Evolutionary conservation across 202 grass and related monocot species (phyloP).

Genomic region (Setaria viridis): DNA sequence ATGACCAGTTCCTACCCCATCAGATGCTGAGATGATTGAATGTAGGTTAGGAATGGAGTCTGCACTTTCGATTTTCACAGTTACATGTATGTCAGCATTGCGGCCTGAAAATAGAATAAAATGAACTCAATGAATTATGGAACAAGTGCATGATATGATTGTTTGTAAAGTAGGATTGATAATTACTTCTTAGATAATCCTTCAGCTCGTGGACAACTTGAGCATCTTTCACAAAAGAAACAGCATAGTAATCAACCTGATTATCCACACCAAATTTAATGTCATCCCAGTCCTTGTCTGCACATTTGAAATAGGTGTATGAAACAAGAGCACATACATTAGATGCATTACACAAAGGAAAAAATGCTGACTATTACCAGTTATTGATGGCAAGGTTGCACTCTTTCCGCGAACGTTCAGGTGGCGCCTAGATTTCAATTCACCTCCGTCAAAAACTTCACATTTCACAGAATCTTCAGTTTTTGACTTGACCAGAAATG

Average conservation of each 20-base stretch:
- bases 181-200: slow-evolving; percentile 93
- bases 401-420: slow-evolving; percentile 98
- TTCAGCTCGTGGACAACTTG: slow-evolving; percentile 98
- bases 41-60: slow-evolving; percentile 95
- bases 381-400: slow-evolving; percentile 97
- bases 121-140: slow-evolving; percentile 31
- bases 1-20: slow-evolving; percentile 66
- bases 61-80: slow-evolving; percentile 97
- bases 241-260: slow-evolving; percentile 97
- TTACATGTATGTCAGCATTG: slow-evolving; percentile 90
- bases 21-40: slow-evolving; percentile 97
- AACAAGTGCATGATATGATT: slow-evolving; percentile 1
- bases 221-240: slow-evolving; percentile 99
- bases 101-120: slow-evolving; percentile 60
- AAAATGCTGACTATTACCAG: slow-evolving; percentile 59
- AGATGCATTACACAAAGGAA: slow-evolving; percentile 13
- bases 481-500: slow-evolving; percentile 88
- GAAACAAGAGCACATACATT: slow-evolving; percentile 9
- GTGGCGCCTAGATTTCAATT: slow-evolving; percentile 98
- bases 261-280: slow-evolving; percentile 99
- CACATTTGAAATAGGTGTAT: slow-evolving; percentile 45
- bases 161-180: slow-evolving; percentile 28
- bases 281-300: slow-evolving; percentile 99
- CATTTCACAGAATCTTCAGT: slow-evolving; percentile 93
- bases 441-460: slow-evolving; percentile 96